Evolutionary conservation across 2,329 filamentous ascomycete genomes (phyloP), one percentile per base, ranked within the genome.

Genomic region (Plenodomus tracheiphilus): DNA sequence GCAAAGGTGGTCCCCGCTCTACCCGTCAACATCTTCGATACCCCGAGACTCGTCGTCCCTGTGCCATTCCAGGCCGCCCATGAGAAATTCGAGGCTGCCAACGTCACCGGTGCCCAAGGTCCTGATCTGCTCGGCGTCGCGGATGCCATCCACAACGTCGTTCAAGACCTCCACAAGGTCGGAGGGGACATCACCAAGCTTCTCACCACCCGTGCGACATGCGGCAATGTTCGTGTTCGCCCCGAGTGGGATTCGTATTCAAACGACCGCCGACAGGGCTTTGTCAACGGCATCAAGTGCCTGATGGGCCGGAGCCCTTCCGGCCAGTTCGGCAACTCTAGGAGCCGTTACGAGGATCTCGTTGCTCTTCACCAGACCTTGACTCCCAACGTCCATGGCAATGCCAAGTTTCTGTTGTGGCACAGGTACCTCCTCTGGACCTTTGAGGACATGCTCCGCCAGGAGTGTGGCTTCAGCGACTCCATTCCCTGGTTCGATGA

Each of bases 131-230:
- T 44, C 21, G 25, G 39, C 25, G 43, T 38, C 4, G 43, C 40
- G 11, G 39, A 41, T 8, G 25, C 25, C 19, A 20, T 47, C 20
- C 34, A 38, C 17, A 21, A 21, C 18, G 21, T 35, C 7, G 64
- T 83, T 20, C 78, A 82, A 4, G 86, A 85, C 60, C 84, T 84
- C 2, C 79, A 79, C 52, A 32, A 32, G 28, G 83, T 79, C 11
- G 85, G 83, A 83, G 67, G 65, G 41, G 74, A 81, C 53, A 15
- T 32, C 28, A 15, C 28, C 11, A 32, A 15, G 13, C 8, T 32
- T 15, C 83, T 0, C 78, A 84, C 58, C 82, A 15, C 28, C 28
- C 28, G 28, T 32, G 57, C 56, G 15, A 58, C 49, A 32, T 71
- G 68, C 56, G 42, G 56, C 35, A 69, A 62, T 49, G 53, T 58